Base-by-base conservation (phyloP, 768 basidiomycete species). In the Tulasnella sp. region DNA sequence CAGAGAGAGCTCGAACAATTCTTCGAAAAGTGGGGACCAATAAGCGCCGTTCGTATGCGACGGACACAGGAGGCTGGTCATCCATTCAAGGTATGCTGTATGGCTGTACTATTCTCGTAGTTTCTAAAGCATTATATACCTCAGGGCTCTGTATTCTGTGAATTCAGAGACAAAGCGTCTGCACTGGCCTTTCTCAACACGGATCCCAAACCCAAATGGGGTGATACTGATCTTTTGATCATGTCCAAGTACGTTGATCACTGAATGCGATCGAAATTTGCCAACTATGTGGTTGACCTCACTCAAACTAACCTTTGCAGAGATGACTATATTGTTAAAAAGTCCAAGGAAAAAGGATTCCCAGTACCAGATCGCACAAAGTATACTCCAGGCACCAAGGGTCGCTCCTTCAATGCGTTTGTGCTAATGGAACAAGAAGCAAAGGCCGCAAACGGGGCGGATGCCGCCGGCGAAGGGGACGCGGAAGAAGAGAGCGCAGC, bases 81-180 rank as follows among this genome's bases (percentile, higher is more conserved):
- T 63, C 76, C 76, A 54, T 91, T 93, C 75, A 96, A 96, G 78
- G 91, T 84, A 22, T 45, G 70, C 39, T 16, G 4, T 45, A 49
- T 35, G 13, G 12, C 22, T 16, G 7, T 12, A 10, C 3, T 12
- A 29, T 48, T 16, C n/a, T n/a, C n/a, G n/a, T n/a, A n/a, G n/a
- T n/a, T n/a, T n/a, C n/a, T n/a, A n/a, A n/a, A n/a, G n/a, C n/a
- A n/a, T n/a, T 12, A 52, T 39, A 27, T 12, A 31, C 19, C 13
- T 6, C 56, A 92, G 89, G 77, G 82, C 45, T 95, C 91, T 7
- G 84, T 92, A n/a, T 98, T 96, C 58, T 77, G 77, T 33, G 93
- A 96, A 67, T 98, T 86, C 61, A 70, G 77, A 20, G 78, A 87
- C 57, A 73, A 78, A 61, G 70, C 73, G 40, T 70, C 76, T 4